Evolutionary conservation across 768 basidiomycete species (phyloP).

Genomic region (Russula sp.): DNA sequence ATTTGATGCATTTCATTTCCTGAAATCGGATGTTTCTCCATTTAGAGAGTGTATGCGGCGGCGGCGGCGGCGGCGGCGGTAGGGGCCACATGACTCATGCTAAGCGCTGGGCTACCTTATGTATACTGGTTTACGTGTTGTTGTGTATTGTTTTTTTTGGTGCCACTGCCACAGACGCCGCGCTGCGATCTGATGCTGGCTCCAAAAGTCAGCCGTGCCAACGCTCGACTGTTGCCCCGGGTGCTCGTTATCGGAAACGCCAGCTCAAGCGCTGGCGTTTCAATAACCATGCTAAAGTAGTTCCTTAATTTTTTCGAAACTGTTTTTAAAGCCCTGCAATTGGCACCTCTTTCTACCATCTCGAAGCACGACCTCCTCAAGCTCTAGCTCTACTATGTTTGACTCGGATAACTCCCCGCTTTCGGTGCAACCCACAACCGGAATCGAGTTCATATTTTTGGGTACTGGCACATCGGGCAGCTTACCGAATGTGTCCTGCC

Average conservation of each 20-base stretch:
- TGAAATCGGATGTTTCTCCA: too few species aligned
- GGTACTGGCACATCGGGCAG: constrained; percentile 78
- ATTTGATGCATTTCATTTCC: too few species aligned
- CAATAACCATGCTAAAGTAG: neutral
- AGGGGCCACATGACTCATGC: too few species aligned
- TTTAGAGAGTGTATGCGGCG: too few species aligned
- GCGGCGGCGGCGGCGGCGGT: too few species aligned
- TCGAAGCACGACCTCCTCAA: neutral
- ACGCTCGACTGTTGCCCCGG: neutral
- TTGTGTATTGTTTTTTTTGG: too few species aligned
- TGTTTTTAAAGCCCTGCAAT: neutral
- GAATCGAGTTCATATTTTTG: constrained; percentile 65
- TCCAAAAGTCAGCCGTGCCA: neutral
- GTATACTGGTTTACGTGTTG: too few species aligned
- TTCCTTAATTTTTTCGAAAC: neutral
- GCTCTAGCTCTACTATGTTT: constrained; percentile 3
- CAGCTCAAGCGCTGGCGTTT: neutral
- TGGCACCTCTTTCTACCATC: neutral
- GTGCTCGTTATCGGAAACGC: neutral
- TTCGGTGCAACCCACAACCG: constrained; percentile 16
- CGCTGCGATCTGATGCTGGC: neutral
- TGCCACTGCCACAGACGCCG: neutral
- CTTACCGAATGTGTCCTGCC: constrained; percentile 61
- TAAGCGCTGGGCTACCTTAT: too few species aligned
- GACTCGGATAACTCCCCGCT: neutral